Percentiles rank a stretch among this genome's conserved stretches.
Evolutionary conservation across 164 flowering plant species (phyloP).

Genomic region (Chimonanthus praecox): DNA sequence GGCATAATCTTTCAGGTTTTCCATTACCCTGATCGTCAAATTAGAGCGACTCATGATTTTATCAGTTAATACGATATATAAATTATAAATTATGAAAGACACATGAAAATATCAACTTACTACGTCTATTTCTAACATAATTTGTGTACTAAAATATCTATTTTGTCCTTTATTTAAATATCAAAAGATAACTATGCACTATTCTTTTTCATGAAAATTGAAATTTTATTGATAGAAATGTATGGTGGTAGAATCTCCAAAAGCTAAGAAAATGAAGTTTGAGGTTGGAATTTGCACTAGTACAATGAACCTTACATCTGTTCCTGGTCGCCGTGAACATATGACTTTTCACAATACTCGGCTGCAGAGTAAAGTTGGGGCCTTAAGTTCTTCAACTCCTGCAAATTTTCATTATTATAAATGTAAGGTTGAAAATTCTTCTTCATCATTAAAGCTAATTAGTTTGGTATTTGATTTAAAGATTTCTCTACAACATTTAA

Average conservation of each 20-base stretch:
- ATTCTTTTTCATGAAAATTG: too few species aligned
- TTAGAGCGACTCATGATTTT: neutral
- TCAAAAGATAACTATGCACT: too few species aligned
- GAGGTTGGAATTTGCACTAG: neutral
- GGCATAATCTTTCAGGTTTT: conserved; percentile 91
- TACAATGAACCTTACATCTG: conserved; percentile 61
- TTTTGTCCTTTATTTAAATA: too few species aligned
- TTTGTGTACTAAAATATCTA: neutral
- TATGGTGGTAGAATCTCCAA: neutral
- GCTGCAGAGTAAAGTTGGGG: conserved; percentile 99
- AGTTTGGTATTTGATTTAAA: neutral
- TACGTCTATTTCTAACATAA: too few species aligned
- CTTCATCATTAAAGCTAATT: neutral
- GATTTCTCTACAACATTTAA: neutral
- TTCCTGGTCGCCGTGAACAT: conserved; percentile 83
- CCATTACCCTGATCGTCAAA: conserved; percentile 63
- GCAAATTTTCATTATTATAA: conserved; percentile 10
- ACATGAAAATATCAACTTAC: too few species aligned
- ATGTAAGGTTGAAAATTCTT: neutral
- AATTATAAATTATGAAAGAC: too few species aligned
- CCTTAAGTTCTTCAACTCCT: conserved; percentile 91
- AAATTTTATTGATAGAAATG: too few species aligned
- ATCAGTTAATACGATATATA: too few species aligned
- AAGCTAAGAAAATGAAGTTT: neutral
- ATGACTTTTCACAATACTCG: conserved; percentile 93